These are phyloP conservation scores for Avicennia marina DNA, from an alignment of 257 asterid genomes.

Conservation along the genomic window DNA sequence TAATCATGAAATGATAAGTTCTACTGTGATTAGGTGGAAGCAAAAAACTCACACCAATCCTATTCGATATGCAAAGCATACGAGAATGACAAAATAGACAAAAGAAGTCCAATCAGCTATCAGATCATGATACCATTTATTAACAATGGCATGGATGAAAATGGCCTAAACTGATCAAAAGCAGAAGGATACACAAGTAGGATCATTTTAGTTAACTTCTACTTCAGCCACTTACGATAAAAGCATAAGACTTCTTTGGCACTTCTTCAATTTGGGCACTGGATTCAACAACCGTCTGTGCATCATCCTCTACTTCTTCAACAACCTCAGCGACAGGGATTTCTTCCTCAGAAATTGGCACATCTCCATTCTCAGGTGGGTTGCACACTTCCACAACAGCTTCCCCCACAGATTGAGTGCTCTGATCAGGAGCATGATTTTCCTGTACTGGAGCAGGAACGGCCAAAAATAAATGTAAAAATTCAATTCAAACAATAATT, in stretches of 20 bases:
- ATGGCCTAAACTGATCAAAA: not conserved
- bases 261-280: constrained; percentile 51
- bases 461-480: constrained; percentile 2
- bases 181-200: not conserved
- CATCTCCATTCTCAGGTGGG: constrained; percentile 72
- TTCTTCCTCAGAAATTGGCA: constrained; percentile 54
- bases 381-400: constrained; percentile 63
- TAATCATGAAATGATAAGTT: no score
- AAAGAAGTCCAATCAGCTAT: not conserved
- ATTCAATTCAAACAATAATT: constrained; percentile 14
- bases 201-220: constrained; percentile 1
- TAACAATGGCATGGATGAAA: not conserved
- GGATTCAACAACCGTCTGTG: constrained; percentile 45
- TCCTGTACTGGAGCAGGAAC: constrained; percentile 43
- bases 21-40: no score
- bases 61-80: no score
- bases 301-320: constrained; percentile 47
- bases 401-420: constrained; percentile 50
- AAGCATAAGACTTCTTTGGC: constrained; percentile 90
- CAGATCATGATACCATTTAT: not conserved
- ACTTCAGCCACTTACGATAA: constrained; percentile 64
- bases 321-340: constrained; percentile 78
- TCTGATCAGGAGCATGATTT: constrained; percentile 47
- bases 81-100: not conserved
- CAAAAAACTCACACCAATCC: no score